These are phyloP conservation scores for Whalleya microplaca DNA, from an alignment of 2,329 filamentous ascomycete genomes.

Conservation along the genomic window DNA sequence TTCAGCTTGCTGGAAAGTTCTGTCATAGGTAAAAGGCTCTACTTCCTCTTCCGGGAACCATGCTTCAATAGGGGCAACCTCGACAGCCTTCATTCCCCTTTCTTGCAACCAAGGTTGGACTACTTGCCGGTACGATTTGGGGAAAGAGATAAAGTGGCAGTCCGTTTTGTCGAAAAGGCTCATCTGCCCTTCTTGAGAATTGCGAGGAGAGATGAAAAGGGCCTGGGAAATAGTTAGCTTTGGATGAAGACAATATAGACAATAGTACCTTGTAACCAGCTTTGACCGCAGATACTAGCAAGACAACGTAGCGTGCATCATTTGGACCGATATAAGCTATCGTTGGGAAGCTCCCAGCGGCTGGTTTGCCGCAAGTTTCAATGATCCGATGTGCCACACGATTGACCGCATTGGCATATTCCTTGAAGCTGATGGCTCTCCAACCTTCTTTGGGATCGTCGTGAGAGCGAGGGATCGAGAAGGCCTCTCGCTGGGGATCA, in stretches of 20 bases:
- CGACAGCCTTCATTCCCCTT: conserved; percentile 43
- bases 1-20: conserved; percentile 46
- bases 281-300: conserved; percentile 33
- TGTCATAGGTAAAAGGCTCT: conserved; percentile 43
- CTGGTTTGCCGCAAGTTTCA: conserved; percentile 32
- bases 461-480: conserved; percentile 40
- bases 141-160: conserved; percentile 45
- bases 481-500: conserved; percentile 41
- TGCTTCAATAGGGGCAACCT: conserved; percentile 36
- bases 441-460: conserved; percentile 44
- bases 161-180: conserved; percentile 49
- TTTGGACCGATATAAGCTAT: conserved; percentile 51
- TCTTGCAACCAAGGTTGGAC: conserved; percentile 44
- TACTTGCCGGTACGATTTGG: conserved; percentile 33
- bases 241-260: no score
- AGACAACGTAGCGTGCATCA: conserved; percentile 34
- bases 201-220: conserved; percentile 50
- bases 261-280: conserved; percentile 39
- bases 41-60: conserved; percentile 44
- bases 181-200: conserved; percentile 49
- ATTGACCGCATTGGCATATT: conserved; percentile 47
- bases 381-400: conserved; percentile 42
- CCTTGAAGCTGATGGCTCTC: conserved; percentile 41
- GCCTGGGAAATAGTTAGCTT: conserved; percentile 29
- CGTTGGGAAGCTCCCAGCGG: conserved; percentile 38